phyloP scores from a whole-genome alignment of 2,329 filamentous ascomycete species.

The Colletotrichum phormii region DNA sequence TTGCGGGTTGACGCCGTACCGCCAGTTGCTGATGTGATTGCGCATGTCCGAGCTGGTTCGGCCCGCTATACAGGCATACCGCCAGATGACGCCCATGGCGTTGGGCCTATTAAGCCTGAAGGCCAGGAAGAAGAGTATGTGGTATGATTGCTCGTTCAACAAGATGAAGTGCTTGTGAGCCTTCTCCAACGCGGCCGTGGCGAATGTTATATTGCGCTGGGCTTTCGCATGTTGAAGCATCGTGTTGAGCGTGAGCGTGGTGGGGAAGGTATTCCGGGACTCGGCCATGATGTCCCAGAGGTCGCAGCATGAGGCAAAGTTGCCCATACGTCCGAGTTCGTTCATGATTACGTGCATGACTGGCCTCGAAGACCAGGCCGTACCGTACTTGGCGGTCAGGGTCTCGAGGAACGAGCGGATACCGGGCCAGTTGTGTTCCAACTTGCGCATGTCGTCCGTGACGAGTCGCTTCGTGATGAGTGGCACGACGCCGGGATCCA shows the following conservation, averaged over 20 bases:
- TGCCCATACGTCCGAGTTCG: constrained; percentile 55
- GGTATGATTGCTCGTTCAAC: constrained; percentile 49
- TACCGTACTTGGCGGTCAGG: constrained; percentile 57
- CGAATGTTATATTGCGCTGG: constrained; percentile 45
- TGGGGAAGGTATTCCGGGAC: neutral
- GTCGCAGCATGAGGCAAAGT: constrained; percentile 41
- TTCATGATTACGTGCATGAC: constrained; percentile 54
- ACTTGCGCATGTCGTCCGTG: constrained; percentile 52
- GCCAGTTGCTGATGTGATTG: constrained; percentile 34
- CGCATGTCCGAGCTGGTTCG: constrained; percentile 45
- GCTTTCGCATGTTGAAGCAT: constrained; percentile 48
- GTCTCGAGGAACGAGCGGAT: constrained; percentile 52
- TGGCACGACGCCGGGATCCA: constrained; percentile 48
- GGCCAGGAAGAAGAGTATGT: constrained; percentile 52
- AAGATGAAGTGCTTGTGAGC: constrained; percentile 37
- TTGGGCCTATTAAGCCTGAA: constrained; percentile 47
- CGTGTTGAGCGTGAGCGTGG: constrained; percentile 49
- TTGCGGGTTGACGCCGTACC: neutral
- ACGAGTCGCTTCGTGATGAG: constrained; percentile 57
- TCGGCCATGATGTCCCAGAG: constrained; percentile 44
- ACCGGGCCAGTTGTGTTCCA: constrained; percentile 49
- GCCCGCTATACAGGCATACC: constrained; percentile 44
- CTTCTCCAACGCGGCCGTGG: constrained; percentile 46
- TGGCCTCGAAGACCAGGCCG: constrained; percentile 54
- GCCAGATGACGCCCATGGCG: constrained; percentile 47